phyloP scores from a whole-genome alignment of 495 filamentous ascomycete genomes.

The Talaromyces liani region DNA sequence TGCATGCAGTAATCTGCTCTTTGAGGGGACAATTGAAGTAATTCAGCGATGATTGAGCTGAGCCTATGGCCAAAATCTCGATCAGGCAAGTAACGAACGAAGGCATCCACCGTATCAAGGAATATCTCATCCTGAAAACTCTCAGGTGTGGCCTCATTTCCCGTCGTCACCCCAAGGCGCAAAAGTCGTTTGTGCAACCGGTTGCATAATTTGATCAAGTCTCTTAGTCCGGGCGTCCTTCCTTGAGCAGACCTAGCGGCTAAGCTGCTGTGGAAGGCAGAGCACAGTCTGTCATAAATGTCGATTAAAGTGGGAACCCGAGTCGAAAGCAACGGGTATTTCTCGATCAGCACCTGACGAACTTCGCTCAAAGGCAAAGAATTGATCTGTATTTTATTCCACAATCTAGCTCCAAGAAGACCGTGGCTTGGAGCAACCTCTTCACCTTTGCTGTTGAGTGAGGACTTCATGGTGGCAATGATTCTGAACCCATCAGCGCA shows the following conservation, averaged over 20 bases:
- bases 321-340: conserved; percentile 60
- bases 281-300: conserved; percentile 63
- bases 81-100: conserved; percentile 70
- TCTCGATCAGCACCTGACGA: conserved; percentile 58
- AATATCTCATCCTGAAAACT: conserved; percentile 76
- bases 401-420: conserved; percentile 74
- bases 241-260: conserved; percentile 40
- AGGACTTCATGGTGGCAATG: conserved; percentile 82
- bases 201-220: conserved; percentile 84
- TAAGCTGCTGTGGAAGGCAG: conserved; percentile 39
- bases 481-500: conserved; percentile 80
- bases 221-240: conserved; percentile 57
- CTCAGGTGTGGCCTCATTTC: conserved; percentile 67
- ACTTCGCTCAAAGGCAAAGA: conserved; percentile 66
- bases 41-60: conserved; percentile 64
- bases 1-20: conserved; percentile 62
- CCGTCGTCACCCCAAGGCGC: conserved; percentile 55
- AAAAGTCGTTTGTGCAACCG: conserved; percentile 56
- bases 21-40: conserved; percentile 77
- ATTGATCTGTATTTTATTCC: conserved; percentile 64
- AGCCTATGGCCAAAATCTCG: conserved; percentile 52
- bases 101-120: conserved; percentile 82
- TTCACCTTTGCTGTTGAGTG: conserved; percentile 60
- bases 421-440: conserved; percentile 47
- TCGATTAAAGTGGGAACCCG: conserved; percentile 65